These are phyloP conservation scores for Atkinsonella hypoxylon DNA, from an alignment of 2,329 filamentous ascomycete genomes.

Conservation along the genomic window DNA sequence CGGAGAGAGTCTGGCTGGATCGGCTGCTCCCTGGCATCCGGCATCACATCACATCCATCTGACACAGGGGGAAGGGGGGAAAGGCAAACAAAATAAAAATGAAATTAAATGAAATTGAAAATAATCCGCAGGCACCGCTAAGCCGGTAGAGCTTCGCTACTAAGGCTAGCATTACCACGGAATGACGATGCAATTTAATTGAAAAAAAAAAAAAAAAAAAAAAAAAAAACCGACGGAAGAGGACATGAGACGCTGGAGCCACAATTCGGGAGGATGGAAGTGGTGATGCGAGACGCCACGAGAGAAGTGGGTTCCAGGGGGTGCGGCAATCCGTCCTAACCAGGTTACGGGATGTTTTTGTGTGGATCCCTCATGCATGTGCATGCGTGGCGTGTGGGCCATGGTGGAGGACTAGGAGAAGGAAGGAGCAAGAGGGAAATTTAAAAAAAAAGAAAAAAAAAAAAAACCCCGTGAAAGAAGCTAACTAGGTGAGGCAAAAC, in stretches of 20 bases:
- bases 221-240: neutral
- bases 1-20: neutral
- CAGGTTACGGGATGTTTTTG: neutral
- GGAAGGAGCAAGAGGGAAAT: neutral
- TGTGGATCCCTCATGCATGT: slow-evolving; percentile 3
- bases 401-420: neutral
- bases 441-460: too few species aligned
- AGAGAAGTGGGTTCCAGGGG: slow-evolving; percentile 1
- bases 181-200: slow-evolving; percentile 6
- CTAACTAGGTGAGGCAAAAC: too few species aligned
- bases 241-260: slow-evolving; percentile 1
- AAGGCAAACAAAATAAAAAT: too few species aligned
- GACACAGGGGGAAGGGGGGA: too few species aligned
- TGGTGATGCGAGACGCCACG: slow-evolving; percentile 7
- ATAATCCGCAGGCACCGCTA: neutral
- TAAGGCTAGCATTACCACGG: slow-evolving; percentile 2
- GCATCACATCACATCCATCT: too few species aligned
- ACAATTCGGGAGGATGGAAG: slow-evolving; percentile 2
- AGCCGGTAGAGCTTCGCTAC: slow-evolving; percentile 1
- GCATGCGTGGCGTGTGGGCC: slow-evolving; percentile 1
- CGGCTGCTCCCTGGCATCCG: too few species aligned
- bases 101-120: too few species aligned
- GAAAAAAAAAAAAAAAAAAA: too few species aligned
- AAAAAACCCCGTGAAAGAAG: too few species aligned
- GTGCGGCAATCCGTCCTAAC: neutral